Evolutionary conservation across 2,329 filamentous ascomycete species (phyloP).

Genomic region (Xylaria sp.): DNA sequence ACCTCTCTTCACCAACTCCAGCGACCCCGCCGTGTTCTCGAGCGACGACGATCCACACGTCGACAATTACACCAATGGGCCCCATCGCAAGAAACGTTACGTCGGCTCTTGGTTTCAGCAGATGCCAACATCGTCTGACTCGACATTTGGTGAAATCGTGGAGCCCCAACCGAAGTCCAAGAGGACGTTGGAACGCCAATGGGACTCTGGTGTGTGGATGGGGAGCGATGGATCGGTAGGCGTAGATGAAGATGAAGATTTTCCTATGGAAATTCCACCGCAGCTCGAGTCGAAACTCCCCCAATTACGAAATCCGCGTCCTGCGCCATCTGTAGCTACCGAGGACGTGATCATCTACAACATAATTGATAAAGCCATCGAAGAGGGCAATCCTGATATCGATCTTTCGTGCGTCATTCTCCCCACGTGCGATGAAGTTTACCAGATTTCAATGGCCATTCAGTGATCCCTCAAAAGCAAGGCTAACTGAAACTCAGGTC

Average conservation of each 20-base stretch:
- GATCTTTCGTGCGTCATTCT: slow-evolving; percentile 68
- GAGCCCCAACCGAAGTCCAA: slow-evolving; percentile 56
- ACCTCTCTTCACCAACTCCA: slow-evolving; percentile 68
- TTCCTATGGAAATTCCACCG: slow-evolving; percentile 51
- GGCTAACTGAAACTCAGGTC: slow-evolving; percentile 46
- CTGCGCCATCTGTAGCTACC: slow-evolving; percentile 48
- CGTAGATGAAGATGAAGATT: slow-evolving; percentile 60
- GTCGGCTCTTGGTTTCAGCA: slow-evolving; percentile 76
- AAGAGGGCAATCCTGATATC: slow-evolving; percentile 67
- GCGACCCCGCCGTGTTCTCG: slow-evolving; percentile 77
- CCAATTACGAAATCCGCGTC: slow-evolving; percentile 50
- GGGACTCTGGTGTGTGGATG: slow-evolving; percentile 77
- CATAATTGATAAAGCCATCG: slow-evolving; percentile 64
- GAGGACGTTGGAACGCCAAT: slow-evolving; percentile 66
- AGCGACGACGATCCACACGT: slow-evolving; percentile 76
- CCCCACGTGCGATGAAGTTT: not conserved
- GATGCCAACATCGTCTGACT: slow-evolving; percentile 63
- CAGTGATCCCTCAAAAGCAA: not conserved
- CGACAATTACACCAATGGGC: slow-evolving; percentile 70
- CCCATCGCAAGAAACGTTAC: slow-evolving; percentile 70
- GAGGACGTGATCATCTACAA: slow-evolving; percentile 59
- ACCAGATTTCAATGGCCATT: not conserved
- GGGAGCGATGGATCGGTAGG: slow-evolving; percentile 66
- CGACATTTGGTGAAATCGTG: slow-evolving; percentile 56
- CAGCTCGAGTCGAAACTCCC: slow-evolving; percentile 53